A percentile compares a stretch with the other conserved stretches of the same genome.
phyloP scores from a whole-genome alignment of 768 basidiomycete genomes.

The Pisolithus sp. region DNA sequence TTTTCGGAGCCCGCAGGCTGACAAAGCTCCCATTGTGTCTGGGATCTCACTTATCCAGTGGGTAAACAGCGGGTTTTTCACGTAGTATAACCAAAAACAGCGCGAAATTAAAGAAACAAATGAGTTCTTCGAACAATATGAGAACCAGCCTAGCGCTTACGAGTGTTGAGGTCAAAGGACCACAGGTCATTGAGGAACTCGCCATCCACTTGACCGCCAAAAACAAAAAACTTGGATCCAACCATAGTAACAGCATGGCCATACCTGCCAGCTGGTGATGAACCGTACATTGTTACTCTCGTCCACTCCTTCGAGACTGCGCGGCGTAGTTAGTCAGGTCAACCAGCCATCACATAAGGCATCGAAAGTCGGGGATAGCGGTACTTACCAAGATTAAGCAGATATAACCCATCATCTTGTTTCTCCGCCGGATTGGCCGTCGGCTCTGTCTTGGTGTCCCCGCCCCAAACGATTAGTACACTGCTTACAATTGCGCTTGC shows the following conservation, averaged over 20 bases:
- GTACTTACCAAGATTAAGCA: slow-evolving; percentile 83
- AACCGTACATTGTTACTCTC: slow-evolving; percentile 67
- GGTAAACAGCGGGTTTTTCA: not conserved
- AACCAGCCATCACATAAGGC: not conserved
- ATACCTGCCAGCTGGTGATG: slow-evolving; percentile 82
- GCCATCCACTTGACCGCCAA: slow-evolving; percentile 94
- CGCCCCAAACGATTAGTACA: slow-evolving; percentile 96
- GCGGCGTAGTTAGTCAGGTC: slow-evolving; percentile 1
- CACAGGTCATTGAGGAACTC: slow-evolving; percentile 93
- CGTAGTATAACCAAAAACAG: not conserved
- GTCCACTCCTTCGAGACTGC: slow-evolving; percentile 95
- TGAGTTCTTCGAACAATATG: slow-evolving; percentile 1
- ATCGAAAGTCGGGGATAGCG: not conserved
- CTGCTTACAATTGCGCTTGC: slow-evolving; percentile 93
- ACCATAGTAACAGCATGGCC: slow-evolving; percentile 94
- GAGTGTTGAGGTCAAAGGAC: slow-evolving; percentile 91
- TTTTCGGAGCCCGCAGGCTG: slow-evolving; percentile 53
- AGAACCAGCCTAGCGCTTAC: slow-evolving; percentile 43
- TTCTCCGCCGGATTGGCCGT: slow-evolving; percentile 57
- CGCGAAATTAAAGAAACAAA: not conserved
- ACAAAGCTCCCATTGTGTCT: slow-evolving; percentile 76
- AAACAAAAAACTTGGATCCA: slow-evolving; percentile 87
- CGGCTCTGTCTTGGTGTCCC: slow-evolving; percentile 83
- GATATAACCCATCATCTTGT: slow-evolving; percentile 90
- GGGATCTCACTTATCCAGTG: slow-evolving; percentile 60